Base-by-base conservation (phyloP, 768 basidiomycete genomes). In the Auricularia heimuer region DNA sequence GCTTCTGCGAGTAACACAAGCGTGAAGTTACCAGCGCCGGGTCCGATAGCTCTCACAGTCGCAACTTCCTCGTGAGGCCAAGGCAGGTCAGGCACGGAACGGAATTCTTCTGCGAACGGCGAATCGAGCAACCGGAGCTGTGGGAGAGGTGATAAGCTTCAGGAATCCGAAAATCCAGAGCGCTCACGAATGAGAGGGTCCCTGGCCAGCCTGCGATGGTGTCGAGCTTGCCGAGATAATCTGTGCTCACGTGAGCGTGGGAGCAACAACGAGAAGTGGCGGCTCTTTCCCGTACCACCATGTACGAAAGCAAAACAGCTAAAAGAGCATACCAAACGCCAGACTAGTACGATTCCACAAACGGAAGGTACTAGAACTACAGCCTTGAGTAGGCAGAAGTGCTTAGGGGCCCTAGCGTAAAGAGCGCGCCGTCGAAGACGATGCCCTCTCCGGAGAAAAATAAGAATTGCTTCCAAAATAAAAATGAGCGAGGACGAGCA, bases 1-100 rank as follows among this genome's bases (percentile, higher is more conserved):
- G 70, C 75, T 12, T 72, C 69, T 11, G 65, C 66, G 24, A 76
- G 36, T 14, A 76, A 67, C 10, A 75, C 68, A 64, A 68, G 75
- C 4, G 76, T 75, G 68, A 76, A 69, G 35, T 73, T 71, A 1
- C 76, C 76, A 7, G 76, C 74, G n/a, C 75, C 75, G 24, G 69
- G 67, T 1, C 71, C 73, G 14, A 74, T 69, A 3, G 65, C 68
- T 10, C 73, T 75, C 6, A 74, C 70, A 34, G 72, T 73, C 4
- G 70, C 72, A 12, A 65, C 68, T 34, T 69, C 29, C 1, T 29
- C 66, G n/a, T 65, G 63, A 2, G 68, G 71, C 75, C 74, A 76
- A 2, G 73, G 71, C 3, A 74, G 60, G 56, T 77, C 77, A 0
- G 68, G 68, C 3, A 71, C 63, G 14, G 44, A 37, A 21, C 70